phyloP scores from a whole-genome alignment of 2,329 filamentous ascomycete species.

The Aureobasidium sp. region DNA sequence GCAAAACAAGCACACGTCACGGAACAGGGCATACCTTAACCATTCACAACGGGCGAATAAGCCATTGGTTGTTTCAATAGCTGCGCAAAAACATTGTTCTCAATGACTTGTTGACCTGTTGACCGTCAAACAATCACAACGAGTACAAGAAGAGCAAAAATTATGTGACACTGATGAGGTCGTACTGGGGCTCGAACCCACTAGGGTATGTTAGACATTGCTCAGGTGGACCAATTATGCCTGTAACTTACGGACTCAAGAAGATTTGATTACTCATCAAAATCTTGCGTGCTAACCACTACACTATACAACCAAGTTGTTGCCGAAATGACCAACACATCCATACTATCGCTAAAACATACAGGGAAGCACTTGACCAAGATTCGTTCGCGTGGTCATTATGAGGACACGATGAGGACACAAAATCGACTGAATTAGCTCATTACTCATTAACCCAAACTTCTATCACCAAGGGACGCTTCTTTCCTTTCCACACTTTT shows the following conservation, averaged over 20 bases:
- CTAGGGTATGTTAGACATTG: background rate
- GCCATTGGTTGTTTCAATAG: background rate
- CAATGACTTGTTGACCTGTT: too few relatives aligned
- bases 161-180: background rate
- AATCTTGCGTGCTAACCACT: conserved; percentile 20
- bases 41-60: background rate
- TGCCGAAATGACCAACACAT: background rate
- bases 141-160: background rate
- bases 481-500: background rate
- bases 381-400: background rate
- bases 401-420: background rate
- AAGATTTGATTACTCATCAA: conserved; percentile 10
- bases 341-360: too few relatives aligned
- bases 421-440: background rate
- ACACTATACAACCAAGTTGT: conserved; percentile 13
- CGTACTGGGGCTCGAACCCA: conserved; percentile 13
- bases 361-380: background rate
- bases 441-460: background rate
- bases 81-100: background rate
- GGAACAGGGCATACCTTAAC: background rate
- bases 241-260: conserved; percentile 1
- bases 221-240: background rate
- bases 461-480: background rate
- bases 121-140: background rate
- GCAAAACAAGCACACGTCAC: background rate